Evolutionary conservation across 768 basidiomycete genomes (phyloP), one percentile per base, ranked within the genome.

Genomic region (Lyophyllum decastes): DNA sequence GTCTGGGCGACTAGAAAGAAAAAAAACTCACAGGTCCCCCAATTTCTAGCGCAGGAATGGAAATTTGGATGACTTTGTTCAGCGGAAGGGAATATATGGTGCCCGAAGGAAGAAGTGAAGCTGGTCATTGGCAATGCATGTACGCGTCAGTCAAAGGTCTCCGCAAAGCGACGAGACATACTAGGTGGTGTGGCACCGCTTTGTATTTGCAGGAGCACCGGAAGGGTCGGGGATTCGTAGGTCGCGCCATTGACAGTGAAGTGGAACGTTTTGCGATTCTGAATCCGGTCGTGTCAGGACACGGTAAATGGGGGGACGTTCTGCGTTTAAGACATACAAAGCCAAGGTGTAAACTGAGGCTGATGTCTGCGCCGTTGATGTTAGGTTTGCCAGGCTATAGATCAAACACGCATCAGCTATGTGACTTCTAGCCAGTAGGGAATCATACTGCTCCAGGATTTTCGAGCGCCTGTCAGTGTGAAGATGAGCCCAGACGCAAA

Each of bases 41-140:
- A 12, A 46, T 19, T 4, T 65, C 43, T 21, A 68, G 70, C 50
- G 74, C 75, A 1, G 75, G 71, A 46, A 82, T 69, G 10, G 71
- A 73, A 14, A 84, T 45, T 54, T 85, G 82, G 51, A 85, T 71
- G 19, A 75, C 71, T 48, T 78, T 70, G 63, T 82, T 78, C 4
- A 63, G 52, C 0, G 80, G 80, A 4, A 85, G 62, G 10, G 68
- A 62, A 55, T 76, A 81, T 5, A 83, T 70, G n/a, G 72, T 70
- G 2, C 79, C 79, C 1, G 65, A 34, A 0, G 75, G 70, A 1
- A 78, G 68, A 19, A 83, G 62, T 1, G 44, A 45, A 1, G 30
- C 30, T 33, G 11, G 30, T n/a, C n/a, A n/a, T n/a, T n/a, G 30
- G 11, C 30, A 33, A 33, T 5, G 5, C 6, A 11, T 33, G 6